Conservation (phyloP, 2,329 filamentous ascomycete genomes). For the Fusarium proliferatum region DNA sequence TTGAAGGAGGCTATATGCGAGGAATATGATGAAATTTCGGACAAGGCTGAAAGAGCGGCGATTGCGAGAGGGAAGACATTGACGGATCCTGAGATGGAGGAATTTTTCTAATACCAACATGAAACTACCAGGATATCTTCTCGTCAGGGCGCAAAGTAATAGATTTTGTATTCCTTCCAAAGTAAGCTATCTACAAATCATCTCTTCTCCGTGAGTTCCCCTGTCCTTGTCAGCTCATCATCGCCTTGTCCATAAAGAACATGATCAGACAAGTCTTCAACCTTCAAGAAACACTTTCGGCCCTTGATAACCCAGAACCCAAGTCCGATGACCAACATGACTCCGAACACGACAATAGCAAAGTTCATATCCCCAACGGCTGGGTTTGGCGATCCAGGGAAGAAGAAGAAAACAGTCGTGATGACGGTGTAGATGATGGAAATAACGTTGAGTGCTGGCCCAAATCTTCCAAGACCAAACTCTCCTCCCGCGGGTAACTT, state of each 20-base stretch:
- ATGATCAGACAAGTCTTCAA: constrained; percentile 40
- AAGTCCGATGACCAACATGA: constrained; percentile 62
- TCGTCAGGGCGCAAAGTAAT: too few species aligned
- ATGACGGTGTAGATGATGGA: constrained; percentile 62
- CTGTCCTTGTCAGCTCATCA: not conserved
- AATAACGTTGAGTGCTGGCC: constrained; percentile 56
- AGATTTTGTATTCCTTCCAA: fast-evolving
- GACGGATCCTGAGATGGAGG: not conserved
- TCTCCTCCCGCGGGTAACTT: constrained; percentile 57
- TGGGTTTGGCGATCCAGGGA: constrained; percentile 59
- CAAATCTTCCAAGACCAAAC: constrained; percentile 59
- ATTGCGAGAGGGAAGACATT: not conserved
- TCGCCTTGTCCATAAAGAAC: constrained; percentile 18
- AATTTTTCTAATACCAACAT: not conserved
- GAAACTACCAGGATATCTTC: too few species aligned
- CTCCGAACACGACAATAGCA: constrained; percentile 65
- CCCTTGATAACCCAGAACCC: constrained; percentile 63
- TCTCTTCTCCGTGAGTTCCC: not conserved
- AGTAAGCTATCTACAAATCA: not conserved
- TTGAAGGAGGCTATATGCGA: not conserved
- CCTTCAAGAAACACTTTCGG: constrained; percentile 47
- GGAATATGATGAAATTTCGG: not conserved
- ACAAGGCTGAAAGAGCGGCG: fast-evolving
- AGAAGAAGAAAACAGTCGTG: constrained; percentile 66
- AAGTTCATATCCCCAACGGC: constrained; percentile 63